phyloP scores from a whole-genome alignment of 2,329 filamentous ascomycete genomes.

The Ceratocystis papillata region DNA sequence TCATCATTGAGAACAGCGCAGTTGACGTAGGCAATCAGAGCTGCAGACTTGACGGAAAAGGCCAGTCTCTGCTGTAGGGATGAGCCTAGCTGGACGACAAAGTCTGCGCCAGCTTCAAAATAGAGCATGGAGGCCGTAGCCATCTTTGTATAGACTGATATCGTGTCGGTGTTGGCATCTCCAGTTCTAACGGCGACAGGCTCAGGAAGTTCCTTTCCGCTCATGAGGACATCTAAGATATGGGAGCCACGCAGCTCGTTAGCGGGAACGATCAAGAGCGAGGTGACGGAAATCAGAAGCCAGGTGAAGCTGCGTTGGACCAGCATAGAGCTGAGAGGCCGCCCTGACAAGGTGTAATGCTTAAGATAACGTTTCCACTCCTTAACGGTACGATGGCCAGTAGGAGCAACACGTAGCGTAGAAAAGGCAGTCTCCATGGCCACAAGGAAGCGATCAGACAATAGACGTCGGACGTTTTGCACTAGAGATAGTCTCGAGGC shows the following conservation, averaged over 20 bases:
- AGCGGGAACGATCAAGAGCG: slow-evolving; percentile 56
- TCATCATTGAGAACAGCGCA: slow-evolving; percentile 75
- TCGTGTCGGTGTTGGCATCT: slow-evolving; percentile 43
- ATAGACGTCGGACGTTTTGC: slow-evolving; percentile 56
- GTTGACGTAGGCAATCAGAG: slow-evolving; percentile 73
- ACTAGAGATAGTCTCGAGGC: slow-evolving; percentile 64
- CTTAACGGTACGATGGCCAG: slow-evolving; percentile 52
- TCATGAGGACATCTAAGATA: slow-evolving; percentile 63
- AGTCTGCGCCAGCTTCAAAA: slow-evolving; percentile 81
- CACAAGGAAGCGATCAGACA: slow-evolving; percentile 77
- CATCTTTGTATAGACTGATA: slow-evolving; percentile 58
- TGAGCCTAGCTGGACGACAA: slow-evolving; percentile 67
- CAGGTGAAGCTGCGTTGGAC: slow-evolving; percentile 81
- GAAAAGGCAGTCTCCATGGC: slow-evolving; percentile 84
- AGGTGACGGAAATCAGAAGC: slow-evolving; percentile 67
- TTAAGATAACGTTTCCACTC: slow-evolving; percentile 83
- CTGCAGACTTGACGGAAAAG: slow-evolving; percentile 72
- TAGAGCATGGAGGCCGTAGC: slow-evolving; percentile 74
- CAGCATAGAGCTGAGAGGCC: slow-evolving; percentile 82
- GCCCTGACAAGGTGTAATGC: slow-evolving; percentile 67
- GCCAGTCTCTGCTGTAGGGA: slow-evolving; percentile 78
- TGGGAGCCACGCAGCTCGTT: slow-evolving; percentile 50
- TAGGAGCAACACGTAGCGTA: slow-evolving; percentile 69
- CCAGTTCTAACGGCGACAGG: slow-evolving; percentile 26
- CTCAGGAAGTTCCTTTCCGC: slow-evolving; percentile 35